These are phyloP conservation scores for Cladochytrium replicatum DNA, from an alignment of 192 early-diverging fungal species.

Conservation along the genomic window DNA sequence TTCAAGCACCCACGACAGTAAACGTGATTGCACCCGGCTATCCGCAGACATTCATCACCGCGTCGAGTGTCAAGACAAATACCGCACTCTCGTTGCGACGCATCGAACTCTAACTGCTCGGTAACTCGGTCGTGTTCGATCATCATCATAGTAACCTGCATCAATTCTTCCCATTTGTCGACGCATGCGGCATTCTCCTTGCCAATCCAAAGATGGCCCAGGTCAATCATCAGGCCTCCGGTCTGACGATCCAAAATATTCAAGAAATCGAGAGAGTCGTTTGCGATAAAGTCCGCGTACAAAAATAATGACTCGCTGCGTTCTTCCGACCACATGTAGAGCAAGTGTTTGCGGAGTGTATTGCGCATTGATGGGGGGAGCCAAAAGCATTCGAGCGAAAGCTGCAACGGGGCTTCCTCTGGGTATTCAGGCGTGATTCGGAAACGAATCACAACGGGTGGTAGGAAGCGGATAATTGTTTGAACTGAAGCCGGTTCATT, in stretches of 20 bases:
- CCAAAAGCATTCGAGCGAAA: slow-evolving; percentile 10
- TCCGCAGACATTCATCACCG: slow-evolving; percentile 11
- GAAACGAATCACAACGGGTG: slow-evolving; percentile 6
- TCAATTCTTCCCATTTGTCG: neutral
- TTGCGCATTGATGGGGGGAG: neutral
- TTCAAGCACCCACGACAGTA: slow-evolving; percentile 21
- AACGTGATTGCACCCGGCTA: slow-evolving; percentile 18
- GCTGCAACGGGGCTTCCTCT: neutral
- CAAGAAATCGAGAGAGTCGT: neutral
- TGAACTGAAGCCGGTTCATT: no score
- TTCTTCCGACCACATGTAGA: slow-evolving; percentile 6
- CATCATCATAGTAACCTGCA: slow-evolving; percentile 12
- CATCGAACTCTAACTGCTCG: slow-evolving; percentile 14
- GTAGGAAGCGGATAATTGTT: slow-evolving; percentile 4
- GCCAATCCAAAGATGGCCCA: no score
- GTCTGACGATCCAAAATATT: no score
- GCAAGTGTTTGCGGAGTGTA: neutral
- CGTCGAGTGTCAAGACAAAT: slow-evolving; percentile 16
- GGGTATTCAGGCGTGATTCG: slow-evolving; percentile 3
- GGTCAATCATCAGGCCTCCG: neutral
- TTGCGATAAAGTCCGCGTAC: slow-evolving; percentile 2
- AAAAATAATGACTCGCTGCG: slow-evolving; percentile 4
- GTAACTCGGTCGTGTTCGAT: slow-evolving; percentile 1
- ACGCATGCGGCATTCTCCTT: neutral
- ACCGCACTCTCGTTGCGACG: slow-evolving; percentile 12